These are phyloP conservation scores for Globisporangium orthogonon DNA, from an alignment of 352 stramenopile genomes.

Conservation along the genomic window DNA sequence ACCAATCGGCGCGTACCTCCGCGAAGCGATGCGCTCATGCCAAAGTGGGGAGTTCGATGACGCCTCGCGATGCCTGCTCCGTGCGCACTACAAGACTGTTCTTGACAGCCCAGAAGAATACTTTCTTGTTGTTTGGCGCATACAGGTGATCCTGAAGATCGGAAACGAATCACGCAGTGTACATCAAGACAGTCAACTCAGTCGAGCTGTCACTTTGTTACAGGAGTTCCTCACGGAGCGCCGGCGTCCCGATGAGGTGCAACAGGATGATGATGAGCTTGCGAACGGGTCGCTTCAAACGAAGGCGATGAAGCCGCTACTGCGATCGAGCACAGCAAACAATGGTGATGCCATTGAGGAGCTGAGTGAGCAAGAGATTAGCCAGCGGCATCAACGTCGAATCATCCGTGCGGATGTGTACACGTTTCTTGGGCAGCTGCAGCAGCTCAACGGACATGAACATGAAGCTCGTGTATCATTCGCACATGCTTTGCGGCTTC, in stretches of 20 bases:
- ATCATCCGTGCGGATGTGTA: conserved; percentile 40
- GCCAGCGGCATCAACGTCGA: conserved; percentile 25
- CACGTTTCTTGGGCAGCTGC: conserved; percentile 23
- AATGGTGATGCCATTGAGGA: conserved; percentile 20
- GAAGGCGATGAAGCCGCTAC: not conserved
- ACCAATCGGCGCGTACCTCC: conserved; percentile 15
- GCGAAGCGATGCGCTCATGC: conserved; percentile 14
- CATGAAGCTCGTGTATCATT: conserved; percentile 21
- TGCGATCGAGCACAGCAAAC: not conserved
- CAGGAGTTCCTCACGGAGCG: conserved; percentile 34
- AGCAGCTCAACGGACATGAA: conserved; percentile 29
- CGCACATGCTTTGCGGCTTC: conserved; percentile 21
- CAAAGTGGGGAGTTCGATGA: conserved; percentile 13
- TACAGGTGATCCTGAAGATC: conserved; percentile 25
- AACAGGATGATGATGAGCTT: conserved; percentile 7
- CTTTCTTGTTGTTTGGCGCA: conserved; percentile 31
- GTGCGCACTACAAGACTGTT: conserved; percentile 43
- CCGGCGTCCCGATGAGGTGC: conserved; percentile 15
- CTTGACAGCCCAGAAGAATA: conserved; percentile 53
- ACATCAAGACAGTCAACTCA: not conserved
- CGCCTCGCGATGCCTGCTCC: conserved; percentile 24
- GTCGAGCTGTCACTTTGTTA: conserved; percentile 20
- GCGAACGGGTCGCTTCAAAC: not conserved
- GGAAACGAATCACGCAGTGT: not conserved
- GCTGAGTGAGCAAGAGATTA: conserved; percentile 2